Base-by-base conservation (phyloP, 805 yeast species). In the Starmera caribaea region DNA sequence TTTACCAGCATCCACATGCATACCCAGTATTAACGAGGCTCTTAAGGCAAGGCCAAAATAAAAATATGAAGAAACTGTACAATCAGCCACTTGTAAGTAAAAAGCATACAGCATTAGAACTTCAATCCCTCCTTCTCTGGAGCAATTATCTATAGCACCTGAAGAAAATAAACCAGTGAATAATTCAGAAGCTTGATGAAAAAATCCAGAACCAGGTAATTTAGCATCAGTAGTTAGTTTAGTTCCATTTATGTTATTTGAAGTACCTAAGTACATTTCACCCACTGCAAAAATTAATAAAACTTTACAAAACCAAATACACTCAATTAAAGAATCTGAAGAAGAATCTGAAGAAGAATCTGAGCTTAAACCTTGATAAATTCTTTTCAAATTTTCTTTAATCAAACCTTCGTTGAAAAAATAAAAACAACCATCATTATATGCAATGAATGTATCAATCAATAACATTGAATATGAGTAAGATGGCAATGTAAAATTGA, bases 381-480 rank as follows among this genome's bases (percentile, higher is more conserved):
- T 66, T 44, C 79, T 68, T 61, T 76, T 71, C 39, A 83, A 56
- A 44, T 76, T 79, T 47, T 74, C 74, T 51, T 81, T 82, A 17
- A 81, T 85, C 16, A 81, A 53, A 1, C 94, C 94, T 56, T 83
- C 94, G 53, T 83, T 83, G 63, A 83, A 83, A 51, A 83, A 83
- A 59, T 83, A 83, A 55, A 83, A 83, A 49, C 94, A 83, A 1
- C 89, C 92, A 57, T 82, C 92, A 50, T 83, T 83, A 56, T 81
- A 83, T 38, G 81, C 79, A 39, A 83, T 73, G 48, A 83, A 83
- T 0, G 86, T 79, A 53, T 83, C 90, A 11, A 83, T 83, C 37
- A 83, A 60, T 12, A 81, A 56, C 73, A 80, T 73, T 7, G 90
- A 88, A 55, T 82, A 81, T 3, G 85, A 74, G 46, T 81, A 82